A percentile compares a stretch with the other conserved stretches of the same genome.
Conservation (phyloP, 2,329 filamentous ascomycete species). For the Microascus cirrosus region DNA sequence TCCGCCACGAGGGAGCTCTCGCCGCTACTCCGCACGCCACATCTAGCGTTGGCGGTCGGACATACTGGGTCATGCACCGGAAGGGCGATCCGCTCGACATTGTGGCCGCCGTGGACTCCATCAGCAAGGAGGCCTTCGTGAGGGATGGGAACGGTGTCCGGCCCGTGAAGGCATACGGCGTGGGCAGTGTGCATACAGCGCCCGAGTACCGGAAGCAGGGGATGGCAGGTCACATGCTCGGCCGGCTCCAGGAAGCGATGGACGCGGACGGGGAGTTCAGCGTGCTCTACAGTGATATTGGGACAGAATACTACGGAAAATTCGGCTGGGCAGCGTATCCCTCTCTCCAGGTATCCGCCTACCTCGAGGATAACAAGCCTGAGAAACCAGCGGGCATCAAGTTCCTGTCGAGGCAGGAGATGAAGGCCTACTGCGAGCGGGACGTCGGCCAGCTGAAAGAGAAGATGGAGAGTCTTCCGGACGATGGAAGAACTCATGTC, state of each 20-base stretch:
- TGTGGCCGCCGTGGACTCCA: background rate
- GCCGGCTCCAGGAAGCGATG: slow-evolving; percentile 18
- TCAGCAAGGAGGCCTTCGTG: slow-evolving; percentile 3
- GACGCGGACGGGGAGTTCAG: slow-evolving; percentile 21
- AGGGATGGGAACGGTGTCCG: slow-evolving; percentile 9
- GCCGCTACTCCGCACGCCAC: slow-evolving; percentile 13
- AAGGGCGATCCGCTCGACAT: slow-evolving; percentile 1
- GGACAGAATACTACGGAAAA: slow-evolving; percentile 18
- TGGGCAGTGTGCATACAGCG: slow-evolving; percentile 24
- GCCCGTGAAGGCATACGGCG: slow-evolving; percentile 16
- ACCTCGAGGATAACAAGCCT: slow-evolving; percentile 11
- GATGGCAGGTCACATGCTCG: slow-evolving; percentile 22
- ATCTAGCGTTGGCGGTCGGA: slow-evolving; percentile 11
- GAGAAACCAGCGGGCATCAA: slow-evolving; percentile 10
- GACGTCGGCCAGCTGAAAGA: slow-evolving; percentile 14
- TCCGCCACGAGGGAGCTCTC: slow-evolving; percentile 15
- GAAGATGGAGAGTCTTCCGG: slow-evolving; percentile 11
- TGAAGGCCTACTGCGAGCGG: slow-evolving; percentile 13
- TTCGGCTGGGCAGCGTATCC: slow-evolving; percentile 22
- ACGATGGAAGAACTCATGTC: slow-evolving; percentile 17
- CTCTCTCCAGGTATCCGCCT: slow-evolving; percentile 19
- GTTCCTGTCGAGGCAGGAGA: slow-evolving; percentile 13
- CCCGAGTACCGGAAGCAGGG: slow-evolving; percentile 19
- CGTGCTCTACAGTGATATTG: slow-evolving; percentile 21
- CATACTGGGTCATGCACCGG: slow-evolving; percentile 4